Conservation (phyloP, 2,329 filamentous ascomycete genomes). For the Monosporascus sp. region DNA sequence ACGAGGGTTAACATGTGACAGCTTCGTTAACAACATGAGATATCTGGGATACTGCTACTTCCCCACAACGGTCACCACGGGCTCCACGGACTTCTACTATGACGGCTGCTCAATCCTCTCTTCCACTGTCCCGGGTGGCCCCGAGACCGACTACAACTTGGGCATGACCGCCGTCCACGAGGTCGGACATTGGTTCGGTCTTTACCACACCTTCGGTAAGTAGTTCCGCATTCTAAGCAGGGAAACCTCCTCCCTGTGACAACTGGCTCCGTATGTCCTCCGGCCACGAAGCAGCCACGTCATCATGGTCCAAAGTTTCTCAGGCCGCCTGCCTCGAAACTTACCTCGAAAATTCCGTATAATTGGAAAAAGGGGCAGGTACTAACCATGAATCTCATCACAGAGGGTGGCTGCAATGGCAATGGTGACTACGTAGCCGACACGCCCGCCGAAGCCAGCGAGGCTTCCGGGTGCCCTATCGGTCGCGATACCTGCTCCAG, state of each 20-base stretch:
- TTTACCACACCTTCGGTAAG: slow-evolving; percentile 1
- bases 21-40: slow-evolving; percentile 31
- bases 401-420: slow-evolving; percentile 37
- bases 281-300: too few relatives aligned
- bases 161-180: slow-evolving; percentile 34
- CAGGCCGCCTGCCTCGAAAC: too few relatives aligned
- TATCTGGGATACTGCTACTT: slow-evolving; percentile 43
- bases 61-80: slow-evolving; percentile 29
- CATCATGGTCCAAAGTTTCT: too few relatives aligned
- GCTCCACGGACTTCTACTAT: slow-evolving; percentile 27
- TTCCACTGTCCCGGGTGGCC: slow-evolving; percentile 20
- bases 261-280: too few relatives aligned
- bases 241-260: neutral
- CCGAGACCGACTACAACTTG: slow-evolving; percentile 22
- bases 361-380: neutral
- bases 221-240: neutral
- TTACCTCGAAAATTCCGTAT: too few relatives aligned
- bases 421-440: slow-evolving; percentile 31
- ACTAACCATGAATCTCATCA: slow-evolving; percentile 30
- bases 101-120: slow-evolving; percentile 28
- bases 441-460: slow-evolving; percentile 33
- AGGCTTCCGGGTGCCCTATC: slow-evolving; percentile 30
- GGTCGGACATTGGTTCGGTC: slow-evolving; percentile 4
- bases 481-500: slow-evolving; percentile 27
- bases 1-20: neutral